Base-by-base conservation (phyloP, 2,329 filamentous ascomycete genomes). In the Microcyclospora tardicrescens region DNA sequence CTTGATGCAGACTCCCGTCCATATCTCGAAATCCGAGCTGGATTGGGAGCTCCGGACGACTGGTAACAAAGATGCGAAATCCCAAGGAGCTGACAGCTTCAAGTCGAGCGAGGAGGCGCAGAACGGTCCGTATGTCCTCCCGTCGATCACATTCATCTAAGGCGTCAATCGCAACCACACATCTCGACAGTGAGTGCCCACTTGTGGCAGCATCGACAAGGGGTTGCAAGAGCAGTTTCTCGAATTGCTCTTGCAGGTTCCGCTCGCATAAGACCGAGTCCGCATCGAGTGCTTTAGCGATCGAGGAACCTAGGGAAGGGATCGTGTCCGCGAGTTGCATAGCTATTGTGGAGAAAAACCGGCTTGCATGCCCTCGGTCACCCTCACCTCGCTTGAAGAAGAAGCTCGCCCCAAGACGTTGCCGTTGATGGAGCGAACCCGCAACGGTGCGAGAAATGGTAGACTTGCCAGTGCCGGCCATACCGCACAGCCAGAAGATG, bases 381-480 rank as follows among this genome's bases (percentile, higher is more conserved):
- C 28, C 38, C 11, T 40, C 33, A 6, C 44, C 43, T 14, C 43
- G 33, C 16, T 41, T 44, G 40, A 53, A 53, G 40, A 50, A 50
- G 28, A 51, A 50, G 36, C 42, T 50, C 4, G 41, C 48, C 15
- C 43, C 48, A 1, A 47, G 42, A 1, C 35, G 16, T 13, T 33
- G 3, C 19, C 31, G 16, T 3, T 39, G 14, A 10, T 44, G 10
- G 35, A 48, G 43, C 12, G 34, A 30, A 28, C 43, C 15, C 3
- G 54, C 56, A 0, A 61, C 38, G 0, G 57, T 56, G 8, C 50
- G 50, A n/a, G 55, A 45, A 13, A 59, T 49, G 0, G 58, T 59
- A 2, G 54, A 58, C 34, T 59, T 60, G 12, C 58, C 55, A 10
- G 48, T 57, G 13, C 58, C 57, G 2, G 56, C 55, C 34, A 50